Conservation (phyloP, 371 early-diverging fungal species). For the Mucor circinelloides region DNA sequence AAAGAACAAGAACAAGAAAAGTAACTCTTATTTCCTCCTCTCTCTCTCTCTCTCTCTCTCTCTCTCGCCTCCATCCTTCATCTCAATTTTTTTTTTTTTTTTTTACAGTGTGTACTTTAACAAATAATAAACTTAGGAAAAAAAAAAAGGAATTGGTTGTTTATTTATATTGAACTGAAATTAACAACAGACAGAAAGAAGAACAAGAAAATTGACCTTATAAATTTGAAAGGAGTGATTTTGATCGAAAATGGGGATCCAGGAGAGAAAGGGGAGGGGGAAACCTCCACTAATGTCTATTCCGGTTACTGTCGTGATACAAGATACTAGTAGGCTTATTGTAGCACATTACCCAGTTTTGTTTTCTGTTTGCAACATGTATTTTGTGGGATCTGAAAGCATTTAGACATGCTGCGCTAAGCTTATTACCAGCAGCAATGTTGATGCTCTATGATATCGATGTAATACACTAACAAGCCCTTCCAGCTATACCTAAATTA, state of each 20-base stretch:
- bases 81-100: not conserved
- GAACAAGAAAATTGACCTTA: not conserved
- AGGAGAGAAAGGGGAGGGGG: too few relatives aligned
- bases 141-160: not conserved
- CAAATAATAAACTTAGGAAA: not conserved
- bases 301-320: not conserved
- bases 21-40: not conserved
- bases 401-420: too few relatives aligned
- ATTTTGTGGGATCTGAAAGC: too few relatives aligned
- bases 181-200: not conserved
- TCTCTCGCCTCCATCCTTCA: not conserved
- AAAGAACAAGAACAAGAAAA: conserved; percentile 2
- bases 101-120: not conserved
- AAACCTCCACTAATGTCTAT: not conserved
- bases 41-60: not conserved
- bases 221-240: not conserved
- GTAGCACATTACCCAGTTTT: not conserved
- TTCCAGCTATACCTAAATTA: too few relatives aligned
- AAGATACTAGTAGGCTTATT: not conserved
- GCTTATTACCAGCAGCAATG: too few relatives aligned
- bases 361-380: too few relatives aligned
- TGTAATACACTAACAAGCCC: too few relatives aligned
- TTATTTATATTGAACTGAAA: not conserved
- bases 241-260: not conserved
- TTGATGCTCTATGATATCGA: too few relatives aligned